phyloP scores from a whole-genome alignment of 371 early-diverging fungal genomes.

The Batkoa obscura region DNA sequence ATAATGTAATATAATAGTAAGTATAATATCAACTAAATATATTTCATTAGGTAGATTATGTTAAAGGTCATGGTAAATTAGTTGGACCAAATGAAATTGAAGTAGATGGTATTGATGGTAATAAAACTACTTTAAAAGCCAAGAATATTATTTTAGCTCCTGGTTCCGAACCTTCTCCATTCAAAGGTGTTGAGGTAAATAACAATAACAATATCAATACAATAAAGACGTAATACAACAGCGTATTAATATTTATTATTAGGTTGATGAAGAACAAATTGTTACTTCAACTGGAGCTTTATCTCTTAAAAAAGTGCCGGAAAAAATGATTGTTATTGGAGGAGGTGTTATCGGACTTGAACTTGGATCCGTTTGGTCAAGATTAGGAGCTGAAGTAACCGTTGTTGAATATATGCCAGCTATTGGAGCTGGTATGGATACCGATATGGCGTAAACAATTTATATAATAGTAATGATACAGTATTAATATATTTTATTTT shows the following conservation, averaged over 20 bases:
- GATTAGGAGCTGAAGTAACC: conserved; percentile 88
- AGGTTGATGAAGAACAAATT: conserved; percentile 85
- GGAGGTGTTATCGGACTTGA: conserved; percentile 98
- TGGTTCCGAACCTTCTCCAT: conserved; percentile 84
- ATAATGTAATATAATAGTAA: neutral
- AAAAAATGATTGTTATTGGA: conserved; percentile 96
- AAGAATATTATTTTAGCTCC: conserved; percentile 97
- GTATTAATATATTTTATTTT: no score
- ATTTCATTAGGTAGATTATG: conserved; percentile 42
- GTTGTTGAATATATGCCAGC: conserved; percentile 88
- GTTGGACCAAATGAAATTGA: conserved; percentile 54
- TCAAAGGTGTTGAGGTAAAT: conserved; percentile 71
- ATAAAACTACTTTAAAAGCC: conserved; percentile 39
- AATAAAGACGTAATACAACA: no score
- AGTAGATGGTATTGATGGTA: conserved; percentile 66
- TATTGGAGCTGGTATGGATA: conserved; percentile 95
- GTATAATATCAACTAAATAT: neutral
- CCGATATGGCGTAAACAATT: conserved; percentile 62
- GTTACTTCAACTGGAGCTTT: conserved; percentile 95
- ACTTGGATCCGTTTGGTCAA: conserved; percentile 93
- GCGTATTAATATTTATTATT: neutral
- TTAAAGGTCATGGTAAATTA: conserved; percentile 83
- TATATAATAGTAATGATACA: no score
- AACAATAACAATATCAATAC: neutral
- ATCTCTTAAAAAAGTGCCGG: conserved; percentile 76